Conservation (phyloP, 192 early-diverging fungal genomes). For the Podila epicladia region DNA sequence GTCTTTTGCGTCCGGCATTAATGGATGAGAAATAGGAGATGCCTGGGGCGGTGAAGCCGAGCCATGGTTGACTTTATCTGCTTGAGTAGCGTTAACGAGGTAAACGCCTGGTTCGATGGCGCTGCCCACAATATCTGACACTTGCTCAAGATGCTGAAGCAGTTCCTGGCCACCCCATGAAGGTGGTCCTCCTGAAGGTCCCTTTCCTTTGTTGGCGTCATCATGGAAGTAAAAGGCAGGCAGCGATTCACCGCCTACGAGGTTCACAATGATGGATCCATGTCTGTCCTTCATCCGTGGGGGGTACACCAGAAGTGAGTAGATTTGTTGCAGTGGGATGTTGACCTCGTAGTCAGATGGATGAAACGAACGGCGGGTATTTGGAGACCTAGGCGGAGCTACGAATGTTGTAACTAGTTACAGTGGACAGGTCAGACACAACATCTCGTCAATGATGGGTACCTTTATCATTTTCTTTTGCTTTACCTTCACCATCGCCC, state of each 20-base stretch:
- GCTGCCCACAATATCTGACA: constrained; percentile 53
- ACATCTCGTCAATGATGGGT: too few species aligned
- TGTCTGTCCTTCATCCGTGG: constrained; percentile 76
- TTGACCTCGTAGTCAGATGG: constrained; percentile 68
- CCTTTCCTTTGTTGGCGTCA: constrained; percentile 67
- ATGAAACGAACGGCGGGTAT: constrained; percentile 22
- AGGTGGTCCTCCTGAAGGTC: constrained; percentile 21
- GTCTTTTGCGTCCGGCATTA: neutral
- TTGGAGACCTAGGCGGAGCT: constrained; percentile 39
- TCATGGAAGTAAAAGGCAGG: constrained; percentile 83
- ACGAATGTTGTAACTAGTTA: constrained; percentile 39
- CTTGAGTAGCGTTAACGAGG: constrained; percentile 54
- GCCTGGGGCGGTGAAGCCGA: constrained; percentile 25
- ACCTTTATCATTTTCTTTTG: neutral
- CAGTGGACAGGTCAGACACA: neutral
- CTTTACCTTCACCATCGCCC: constrained; percentile 47
- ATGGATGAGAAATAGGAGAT: constrained; percentile 16
- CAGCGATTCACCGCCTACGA: constrained; percentile 67
- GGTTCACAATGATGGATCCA: constrained; percentile 72
- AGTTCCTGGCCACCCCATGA: constrained; percentile 79
- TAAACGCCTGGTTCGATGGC: constrained; percentile 57
- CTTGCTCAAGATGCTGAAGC: constrained; percentile 57
- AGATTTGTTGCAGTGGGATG: constrained; percentile 62
- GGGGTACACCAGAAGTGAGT: constrained; percentile 71
- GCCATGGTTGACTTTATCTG: constrained; percentile 45